Percentiles rank a stretch among this genome's conserved stretches.
These are phyloP conservation scores for Melocanna baccifera DNA, from an alignment of 176 grass and related monocot species.

Conservation along the genomic window DNA sequence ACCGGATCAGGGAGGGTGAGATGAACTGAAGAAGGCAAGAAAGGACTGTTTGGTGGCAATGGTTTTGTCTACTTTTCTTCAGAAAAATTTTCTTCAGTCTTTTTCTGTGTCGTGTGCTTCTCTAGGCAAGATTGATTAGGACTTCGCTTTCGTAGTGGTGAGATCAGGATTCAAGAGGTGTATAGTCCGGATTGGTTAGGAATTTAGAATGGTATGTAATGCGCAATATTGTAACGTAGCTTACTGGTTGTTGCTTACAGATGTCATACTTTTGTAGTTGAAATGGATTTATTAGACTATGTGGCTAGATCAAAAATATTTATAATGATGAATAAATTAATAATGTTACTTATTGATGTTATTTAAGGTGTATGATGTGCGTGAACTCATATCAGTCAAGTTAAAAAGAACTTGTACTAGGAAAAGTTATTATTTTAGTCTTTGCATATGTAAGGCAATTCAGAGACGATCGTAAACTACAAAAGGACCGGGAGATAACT, in stretches of 20 bases:
- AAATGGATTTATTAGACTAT: too few relatives aligned
- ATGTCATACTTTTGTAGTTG: neutral
- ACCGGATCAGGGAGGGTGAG: constrained; percentile 23
- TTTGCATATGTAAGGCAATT: too few relatives aligned
- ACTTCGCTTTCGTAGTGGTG: neutral
- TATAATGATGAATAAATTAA: too few relatives aligned
- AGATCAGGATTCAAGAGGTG: neutral
- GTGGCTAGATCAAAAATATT: too few relatives aligned
- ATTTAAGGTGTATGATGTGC: too few relatives aligned
- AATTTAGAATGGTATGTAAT: neutral
- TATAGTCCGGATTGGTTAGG: neutral
- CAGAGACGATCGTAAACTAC: too few relatives aligned
- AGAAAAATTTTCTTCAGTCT: neutral
- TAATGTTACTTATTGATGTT: too few relatives aligned
- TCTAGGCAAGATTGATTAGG: constrained; percentile 1
- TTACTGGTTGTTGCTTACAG: neutral
- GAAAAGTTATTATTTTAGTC: too few relatives aligned
- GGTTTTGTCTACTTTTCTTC: neutral
- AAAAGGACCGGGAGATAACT: too few relatives aligned
- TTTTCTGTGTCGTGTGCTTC: neutral
- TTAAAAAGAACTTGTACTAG: too few relatives aligned
- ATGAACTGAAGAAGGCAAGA: neutral
- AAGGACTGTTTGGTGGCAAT: neutral
- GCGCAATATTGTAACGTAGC: neutral
- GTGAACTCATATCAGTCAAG: too few relatives aligned